Base-by-base conservation (phyloP, 176 grass and related monocot genomes). In the Poa pratensis region DNA sequence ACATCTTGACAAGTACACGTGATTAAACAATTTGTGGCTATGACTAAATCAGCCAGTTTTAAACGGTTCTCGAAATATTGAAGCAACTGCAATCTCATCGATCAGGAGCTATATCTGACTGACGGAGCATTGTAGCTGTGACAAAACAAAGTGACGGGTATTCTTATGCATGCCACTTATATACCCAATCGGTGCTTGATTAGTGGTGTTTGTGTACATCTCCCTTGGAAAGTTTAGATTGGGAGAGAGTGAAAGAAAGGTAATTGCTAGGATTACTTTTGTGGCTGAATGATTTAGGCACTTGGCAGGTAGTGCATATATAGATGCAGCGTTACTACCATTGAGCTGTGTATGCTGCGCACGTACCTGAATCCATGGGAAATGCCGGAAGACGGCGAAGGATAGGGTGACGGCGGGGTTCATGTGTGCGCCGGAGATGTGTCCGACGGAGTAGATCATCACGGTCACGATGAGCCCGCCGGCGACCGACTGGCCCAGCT, bases 341-440 rank as follows among this genome's bases (percentile, higher is more conserved):
- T 6, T 2, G 42, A 48, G 22, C 14, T 49, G 67, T 78, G 27
- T 14, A 4, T 34, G 43, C 19, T 6, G 35, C 30, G 27, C 43
- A 92, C 43, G 22, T 71, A 99, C 96, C 94, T 99, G 93, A 55
- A 99, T 89, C 96, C 93, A 99, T 19, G 93, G 93, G 78, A 99
- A 99, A 87, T 99, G 96, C 26, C 90, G 78, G 64, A 86, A 92
- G 0, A 95, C 90, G 19, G 96, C 96, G 86, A 99, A 99, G 22
- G 96, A 86, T 30, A 96, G 86, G 19, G 93, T 99, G 83, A 99
- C 96, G 62, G 96, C 96, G 6, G 96, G 96, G 82, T 99, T 99
- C 96, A 99, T 99, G 91, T 99, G 96, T 11, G 96, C 96, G 14
- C 96, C 96, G 54, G 96, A 99, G 84, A 99, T 99, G 77, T 99